phyloP scores from a whole-genome alignment of 2,329 filamentous ascomycete genomes.

The Fulvia fulva region DNA sequence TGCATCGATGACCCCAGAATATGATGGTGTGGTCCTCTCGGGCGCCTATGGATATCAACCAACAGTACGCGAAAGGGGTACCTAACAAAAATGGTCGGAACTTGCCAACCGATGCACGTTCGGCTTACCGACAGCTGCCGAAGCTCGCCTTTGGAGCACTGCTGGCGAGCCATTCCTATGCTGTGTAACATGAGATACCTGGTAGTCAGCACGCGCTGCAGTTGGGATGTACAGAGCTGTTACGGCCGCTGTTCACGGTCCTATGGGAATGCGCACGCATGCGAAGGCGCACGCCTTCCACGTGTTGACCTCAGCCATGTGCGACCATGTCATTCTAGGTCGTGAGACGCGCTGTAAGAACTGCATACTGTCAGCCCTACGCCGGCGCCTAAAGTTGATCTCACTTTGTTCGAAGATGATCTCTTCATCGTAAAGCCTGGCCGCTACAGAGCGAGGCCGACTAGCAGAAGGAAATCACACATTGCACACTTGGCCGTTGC shows the following conservation, averaged over 20 bases:
- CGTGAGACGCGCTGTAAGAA: background rate
- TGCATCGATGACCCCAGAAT: too few relatives aligned
- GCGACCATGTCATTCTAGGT: background rate
- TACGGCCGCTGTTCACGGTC: too few relatives aligned
- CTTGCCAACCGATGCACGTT: background rate
- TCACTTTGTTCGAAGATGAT: background rate
- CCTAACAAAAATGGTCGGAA: background rate
- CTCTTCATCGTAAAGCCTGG: background rate
- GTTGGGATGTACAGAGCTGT: background rate
- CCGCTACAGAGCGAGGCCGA: background rate
- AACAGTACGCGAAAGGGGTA: too few relatives aligned
- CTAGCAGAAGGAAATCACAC: too few relatives aligned
- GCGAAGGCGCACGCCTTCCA: background rate
- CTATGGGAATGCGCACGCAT: background rate
- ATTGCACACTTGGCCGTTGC: too few relatives aligned
- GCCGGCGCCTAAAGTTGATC: background rate
- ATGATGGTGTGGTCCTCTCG: too few relatives aligned
- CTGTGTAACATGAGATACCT: background rate
- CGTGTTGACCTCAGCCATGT: background rate
- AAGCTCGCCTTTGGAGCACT: background rate
- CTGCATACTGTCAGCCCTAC: background rate
- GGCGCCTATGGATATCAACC: too few relatives aligned
- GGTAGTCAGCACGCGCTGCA: background rate
- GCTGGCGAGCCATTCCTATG: background rate
- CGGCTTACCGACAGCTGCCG: background rate